Base-by-base conservation (phyloP, 208 protist genomes). In the Naegleria lovaniensis region DNA sequence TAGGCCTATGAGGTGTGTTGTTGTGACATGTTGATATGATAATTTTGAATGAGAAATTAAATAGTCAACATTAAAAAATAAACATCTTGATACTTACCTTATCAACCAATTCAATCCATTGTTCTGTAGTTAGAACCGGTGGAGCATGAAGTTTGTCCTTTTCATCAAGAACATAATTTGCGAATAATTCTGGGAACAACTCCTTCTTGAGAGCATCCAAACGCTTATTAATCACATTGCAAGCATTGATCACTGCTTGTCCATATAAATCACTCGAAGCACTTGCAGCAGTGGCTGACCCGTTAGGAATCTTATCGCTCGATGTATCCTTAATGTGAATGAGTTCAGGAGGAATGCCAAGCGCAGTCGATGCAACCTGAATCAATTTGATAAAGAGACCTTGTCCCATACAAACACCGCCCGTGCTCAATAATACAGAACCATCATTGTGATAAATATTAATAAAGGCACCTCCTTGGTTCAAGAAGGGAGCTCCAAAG, bases 341-440 rank as follows among this genome's bases (percentile, higher is more conserved):
- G 9, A 89, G 58, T 0, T 87, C 51, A 6, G 94, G n/a, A n/a
- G 90, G 83, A 22, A 96, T 67, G 88, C 93, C 92, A 0, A 96
- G 75, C 7, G 89, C 94, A 25, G 59, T 75, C 25, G 95, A 92
- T 36, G 92, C 94, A 25, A 94, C 92, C 86, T 96, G 95, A 13
- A 83, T 33, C 3, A 95, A 91, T 89, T 96, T 96, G 13, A 16
- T 75, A 48, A 94, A 90, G 29, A 96, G 83, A 29, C 95, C 95
- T 88, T 95, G 94, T 36, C 95, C 95, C 92, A 96, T 95, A 55
- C 95, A 94, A 3, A 92, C 92, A 48, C 95, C 94, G 29, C 94
- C 94, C 90, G 96, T 94, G 13, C 93, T 94, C 0, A 97, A 90
- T 3, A 95, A 52, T 0, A 97, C 92, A 41, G 93, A 92, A 0